phyloP scores from a whole-genome alignment of 106 monocot genomes.

The Allium fistulosum region DNA sequence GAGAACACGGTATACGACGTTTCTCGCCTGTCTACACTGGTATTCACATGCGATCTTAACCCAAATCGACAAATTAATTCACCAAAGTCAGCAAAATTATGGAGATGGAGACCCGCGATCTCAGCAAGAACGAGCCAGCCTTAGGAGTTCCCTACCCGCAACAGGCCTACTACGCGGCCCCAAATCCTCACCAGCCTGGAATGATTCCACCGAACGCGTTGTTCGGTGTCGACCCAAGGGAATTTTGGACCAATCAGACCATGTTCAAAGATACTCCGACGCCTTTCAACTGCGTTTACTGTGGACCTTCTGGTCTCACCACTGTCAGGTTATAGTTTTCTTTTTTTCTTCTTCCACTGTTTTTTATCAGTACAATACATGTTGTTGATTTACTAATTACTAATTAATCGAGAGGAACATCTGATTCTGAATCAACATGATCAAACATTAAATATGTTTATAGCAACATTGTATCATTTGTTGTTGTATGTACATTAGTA shows the following conservation, averaged over 20 bases:
- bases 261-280: slow-evolving; percentile 87
- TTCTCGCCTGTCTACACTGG: too few relatives aligned
- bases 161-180: slow-evolving; percentile 41
- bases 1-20: too few relatives aligned
- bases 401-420: too few relatives aligned
- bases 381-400: too few relatives aligned
- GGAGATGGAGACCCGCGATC: neutral
- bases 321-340: slow-evolving; percentile 40
- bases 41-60: too few relatives aligned
- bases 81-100: neutral
- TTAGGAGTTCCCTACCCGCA: slow-evolving; percentile 4
- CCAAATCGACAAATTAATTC: too few relatives aligned
- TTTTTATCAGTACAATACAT: too few relatives aligned
- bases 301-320: slow-evolving; percentile 73
- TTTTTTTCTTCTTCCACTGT: too few relatives aligned
- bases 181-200: slow-evolving; percentile 69
- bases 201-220: slow-evolving; percentile 89
- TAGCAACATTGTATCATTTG: too few relatives aligned
- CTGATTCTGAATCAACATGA: too few relatives aligned
- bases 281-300: slow-evolving; percentile 78
- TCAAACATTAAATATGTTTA: too few relatives aligned
- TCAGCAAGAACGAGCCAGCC: neutral
- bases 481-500: too few relatives aligned
- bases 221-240: slow-evolving; percentile 71
- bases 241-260: slow-evolving; percentile 79